phyloP scores from a whole-genome alignment of 805 yeast genomes.

The Ogataea dorogensis region DNA sequence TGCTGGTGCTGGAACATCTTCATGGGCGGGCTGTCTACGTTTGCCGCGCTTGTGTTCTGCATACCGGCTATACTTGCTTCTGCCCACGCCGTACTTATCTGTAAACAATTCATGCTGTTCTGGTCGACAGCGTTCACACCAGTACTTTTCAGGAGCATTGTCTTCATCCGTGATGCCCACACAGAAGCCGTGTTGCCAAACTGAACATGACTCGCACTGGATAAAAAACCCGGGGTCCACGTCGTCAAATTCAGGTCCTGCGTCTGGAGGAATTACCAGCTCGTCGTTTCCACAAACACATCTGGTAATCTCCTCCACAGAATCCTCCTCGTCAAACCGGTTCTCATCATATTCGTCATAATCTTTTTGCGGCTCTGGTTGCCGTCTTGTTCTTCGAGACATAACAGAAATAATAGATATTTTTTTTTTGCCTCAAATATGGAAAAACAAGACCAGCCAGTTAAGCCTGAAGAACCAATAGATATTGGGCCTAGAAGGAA shows the following conservation, averaged over 20 bases:
- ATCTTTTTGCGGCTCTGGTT: constrained; percentile 23
- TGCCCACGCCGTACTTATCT: constrained; percentile 46
- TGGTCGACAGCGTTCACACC: constrained; percentile 92
- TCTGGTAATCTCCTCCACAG: constrained; percentile 47
- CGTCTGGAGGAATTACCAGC: constrained; percentile 31
- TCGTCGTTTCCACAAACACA: constrained; percentile 57
- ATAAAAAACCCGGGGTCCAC: constrained; percentile 62
- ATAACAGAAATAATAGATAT: constrained; percentile 14
- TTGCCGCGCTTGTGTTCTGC: constrained; percentile 27
- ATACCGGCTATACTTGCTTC: constrained; percentile 49
- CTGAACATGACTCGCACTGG: constrained; percentile 87
- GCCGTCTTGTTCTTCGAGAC: constrained; percentile 34
- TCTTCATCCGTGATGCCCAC: constrained; percentile 77
- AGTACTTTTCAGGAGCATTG: constrained; percentile 87
- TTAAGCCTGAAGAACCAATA: too few relatives aligned
- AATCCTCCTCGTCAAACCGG: constrained; percentile 24
- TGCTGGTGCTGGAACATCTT: constrained; percentile 12
- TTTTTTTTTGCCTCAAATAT: constrained; percentile 1
- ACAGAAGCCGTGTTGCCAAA: constrained; percentile 98
- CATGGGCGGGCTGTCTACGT: constrained; percentile 26
- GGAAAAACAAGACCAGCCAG: constrained; percentile 3
- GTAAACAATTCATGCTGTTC: constrained; percentile 63
- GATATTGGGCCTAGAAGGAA: constrained; percentile 15
- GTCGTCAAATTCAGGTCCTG: constrained; percentile 37
- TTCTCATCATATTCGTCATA: constrained; percentile 21